Percentiles rank a stretch among this genome's conserved stretches.
These are phyloP conservation scores for Cystobasidiaceae sp. DNA, from an alignment of 1,284 basidiomycete genomes.

Conservation along the genomic window DNA sequence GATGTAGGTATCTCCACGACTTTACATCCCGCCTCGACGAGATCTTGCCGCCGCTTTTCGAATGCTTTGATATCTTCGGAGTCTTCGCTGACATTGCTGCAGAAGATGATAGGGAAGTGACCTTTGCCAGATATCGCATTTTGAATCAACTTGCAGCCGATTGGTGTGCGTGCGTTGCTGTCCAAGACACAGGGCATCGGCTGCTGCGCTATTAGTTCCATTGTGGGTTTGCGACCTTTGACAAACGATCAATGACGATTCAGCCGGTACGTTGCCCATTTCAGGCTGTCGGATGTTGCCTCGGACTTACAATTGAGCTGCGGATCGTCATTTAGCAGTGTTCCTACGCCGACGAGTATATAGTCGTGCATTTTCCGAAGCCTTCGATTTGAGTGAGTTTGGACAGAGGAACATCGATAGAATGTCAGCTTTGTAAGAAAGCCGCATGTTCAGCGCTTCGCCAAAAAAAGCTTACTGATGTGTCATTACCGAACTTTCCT, in stretches of 20 bases:
- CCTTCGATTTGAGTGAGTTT: slow-evolving; percentile 29
- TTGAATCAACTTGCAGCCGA: slow-evolving; percentile 64
- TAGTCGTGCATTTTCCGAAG: slow-evolving; percentile 71
- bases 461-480: slow-evolving; percentile 60
- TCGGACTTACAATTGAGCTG: slow-evolving; percentile 76
- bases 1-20: background rate
- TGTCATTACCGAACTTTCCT: slow-evolving; percentile 88
- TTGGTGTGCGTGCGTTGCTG: slow-evolving; percentile 61
- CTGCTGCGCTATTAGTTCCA: slow-evolving; percentile 45
- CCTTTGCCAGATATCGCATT: slow-evolving; percentile 62
- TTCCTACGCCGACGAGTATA: slow-evolving; percentile 86
- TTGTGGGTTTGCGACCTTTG: slow-evolving; percentile 49
- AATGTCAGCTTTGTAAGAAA: slow-evolving; percentile 60
- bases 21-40: slow-evolving; percentile 53
- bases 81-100: background rate
- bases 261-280: no score
- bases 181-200: slow-evolving; percentile 85
- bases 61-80: slow-evolving; percentile 34
- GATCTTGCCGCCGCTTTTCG: slow-evolving; percentile 38
- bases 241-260: no score
- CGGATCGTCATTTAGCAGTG: slow-evolving; percentile 84
- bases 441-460: background rate
- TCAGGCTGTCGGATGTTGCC: no score
- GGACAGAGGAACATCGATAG: background rate
- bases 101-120: slow-evolving; percentile 69